Base-by-base conservation (phyloP, 1,284 basidiomycete species). In the Malassezia brasiliensis region DNA sequence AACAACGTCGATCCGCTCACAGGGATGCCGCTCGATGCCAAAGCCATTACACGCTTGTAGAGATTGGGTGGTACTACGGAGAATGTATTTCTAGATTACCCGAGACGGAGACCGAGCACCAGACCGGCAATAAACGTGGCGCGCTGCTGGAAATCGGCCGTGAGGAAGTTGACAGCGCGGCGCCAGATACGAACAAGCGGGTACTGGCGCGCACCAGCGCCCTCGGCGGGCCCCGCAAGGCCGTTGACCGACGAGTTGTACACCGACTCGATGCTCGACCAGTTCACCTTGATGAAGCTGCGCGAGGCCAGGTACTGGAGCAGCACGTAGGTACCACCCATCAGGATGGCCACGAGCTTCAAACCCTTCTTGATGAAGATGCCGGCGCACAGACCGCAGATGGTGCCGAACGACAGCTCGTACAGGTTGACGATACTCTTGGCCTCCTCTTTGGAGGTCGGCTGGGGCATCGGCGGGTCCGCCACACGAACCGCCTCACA, bases 351-450 rank as follows among this genome's bases (percentile, higher is more conserved):
- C 20, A 87, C 76, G 2, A 83, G 78, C 74, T 85, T 89, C 36
- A 85, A 83, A 30, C 91, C 91, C 76, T 94, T 94, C 78, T 93
- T 94, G 67, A 94, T 80, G 72, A 96, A 96, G 0, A 96, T 81
- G 0, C 91, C 91, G 0, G 88, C 83, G 68, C 89, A 96, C 47
- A 96, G 75, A 2, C 90, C 67, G 60, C 84, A 83, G 1, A 87
- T 82, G 12, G 88, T 87, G 31, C 91, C 90, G 70, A 96, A 94
- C 0, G 83, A 80, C 42, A 96, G 82, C 68, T 91, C 83, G 69
- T 87, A 87, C n/a, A 83, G 59, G 60, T 83, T 86, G 28, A 93
- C 79, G 1, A 82, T 80, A 35, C 87, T 88, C 48, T 78, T 67
- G 1, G 87, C 84, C 31, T 66, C 60, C 15, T 41, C 47, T 31